Evolutionary conservation across 257 asterid genomes (phyloP).

Genomic region (Gardenia jasminoides): DNA sequence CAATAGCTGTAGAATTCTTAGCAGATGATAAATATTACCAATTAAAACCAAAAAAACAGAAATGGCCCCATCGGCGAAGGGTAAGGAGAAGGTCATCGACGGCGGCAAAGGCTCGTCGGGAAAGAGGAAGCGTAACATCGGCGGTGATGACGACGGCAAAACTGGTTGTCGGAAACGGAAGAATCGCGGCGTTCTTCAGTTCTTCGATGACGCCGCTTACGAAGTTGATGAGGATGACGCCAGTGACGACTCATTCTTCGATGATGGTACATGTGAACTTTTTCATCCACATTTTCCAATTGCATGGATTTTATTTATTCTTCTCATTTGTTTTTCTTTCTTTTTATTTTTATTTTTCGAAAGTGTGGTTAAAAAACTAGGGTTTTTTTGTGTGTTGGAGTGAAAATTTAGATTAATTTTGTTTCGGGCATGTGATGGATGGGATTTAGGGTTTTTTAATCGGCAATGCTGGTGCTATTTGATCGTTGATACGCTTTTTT

Average conservation of each 20-base stretch:
- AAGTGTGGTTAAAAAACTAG: constrained; percentile 14
- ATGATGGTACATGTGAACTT: constrained; percentile 22
- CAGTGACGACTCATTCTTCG: constrained; percentile 49
- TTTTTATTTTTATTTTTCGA: neutral
- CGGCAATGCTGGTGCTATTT: neutral
- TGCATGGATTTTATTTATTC: constrained; percentile 14
- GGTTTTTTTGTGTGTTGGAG: neutral
- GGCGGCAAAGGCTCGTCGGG: constrained; percentile 42
- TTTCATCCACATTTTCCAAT: neutral
- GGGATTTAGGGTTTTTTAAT: constrained; percentile 1
- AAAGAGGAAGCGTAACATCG: constrained; percentile 47
- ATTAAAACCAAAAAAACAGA: neutral
- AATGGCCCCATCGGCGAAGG: constrained; percentile 66
- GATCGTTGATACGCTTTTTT: neutral
- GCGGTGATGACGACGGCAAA: constrained; percentile 44
- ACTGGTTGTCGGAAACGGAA: constrained; percentile 54
- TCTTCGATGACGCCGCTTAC: constrained; percentile 66
- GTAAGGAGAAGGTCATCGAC: constrained; percentile 74
- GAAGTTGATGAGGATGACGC: constrained; percentile 53
- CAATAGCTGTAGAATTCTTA: neutral
- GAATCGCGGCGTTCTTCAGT: constrained; percentile 54
- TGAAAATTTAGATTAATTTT: neutral
- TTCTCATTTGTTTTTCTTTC: neutral
- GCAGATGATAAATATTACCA: neutral
- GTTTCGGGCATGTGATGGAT: neutral